Base-by-base conservation (phyloP, 495 filamentous ascomycete genomes). In the Aspergillus bridgeri region DNA sequence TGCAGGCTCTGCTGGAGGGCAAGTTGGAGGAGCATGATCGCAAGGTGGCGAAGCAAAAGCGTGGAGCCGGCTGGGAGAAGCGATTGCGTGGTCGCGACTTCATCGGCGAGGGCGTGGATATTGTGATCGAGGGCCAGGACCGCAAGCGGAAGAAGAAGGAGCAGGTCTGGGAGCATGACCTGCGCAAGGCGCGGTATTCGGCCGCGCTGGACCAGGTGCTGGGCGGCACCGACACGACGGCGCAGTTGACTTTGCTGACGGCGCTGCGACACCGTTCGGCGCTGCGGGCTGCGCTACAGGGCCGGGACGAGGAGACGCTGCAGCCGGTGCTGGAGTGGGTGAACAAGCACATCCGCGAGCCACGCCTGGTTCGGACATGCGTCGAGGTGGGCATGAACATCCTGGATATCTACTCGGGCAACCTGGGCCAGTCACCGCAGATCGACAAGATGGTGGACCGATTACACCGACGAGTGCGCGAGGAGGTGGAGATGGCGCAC, bases 231-330 rank as follows among this genome's bases (percentile, higher is more conserved):
- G 75, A 83, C 46, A 80, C 82, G 62, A 78, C 81, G 21, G 77
- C 87, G 3, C 69, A 87, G 46, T 77, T 96, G 3, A 96, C 92
- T 1, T 70, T 96, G 6, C 75, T 98, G 18, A 87, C 88, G 3
- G 89, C 91, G 7, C 79, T 99, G 3, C 83, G 88, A 8, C 94
- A 99, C 72, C 87, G 94, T 25, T 92, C 88, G 33, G 94, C 95
- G 2, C 80, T 96, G 45, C 82, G 86, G n/a, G 82, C 87, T 23
- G 89, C 94, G 7, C 79, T 99, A 29, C 79, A 86, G 63, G 84
- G 85, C 48, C 83, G 94, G n/a, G 91, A 96, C 67, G 91, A 96
- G 69, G 79, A 81, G 7, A 84, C 86, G 0, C 83, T 98, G 3
- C 81, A 89, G 65, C 92, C 92, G 0, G 80, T 98, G 2, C 74